A percentile compares a stretch with the other conserved stretches of the same genome.
Conservation (phyloP, 768 basidiomycete species). For the Phallus indusiatus region DNA sequence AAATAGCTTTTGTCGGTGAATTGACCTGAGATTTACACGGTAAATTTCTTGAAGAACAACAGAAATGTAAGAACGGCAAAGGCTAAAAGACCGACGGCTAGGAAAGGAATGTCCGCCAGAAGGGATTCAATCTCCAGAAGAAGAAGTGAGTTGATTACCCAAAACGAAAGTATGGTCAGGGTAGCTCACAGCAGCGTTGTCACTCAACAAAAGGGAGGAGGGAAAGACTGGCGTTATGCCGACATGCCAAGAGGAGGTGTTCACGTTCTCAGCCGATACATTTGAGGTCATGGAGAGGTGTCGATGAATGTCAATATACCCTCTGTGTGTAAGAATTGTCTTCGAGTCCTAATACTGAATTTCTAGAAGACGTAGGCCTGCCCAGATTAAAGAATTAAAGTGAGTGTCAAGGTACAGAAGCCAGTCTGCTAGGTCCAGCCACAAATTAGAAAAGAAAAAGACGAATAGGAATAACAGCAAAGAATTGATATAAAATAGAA, state of each 20-base stretch:
- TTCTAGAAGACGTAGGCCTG: too few species aligned
- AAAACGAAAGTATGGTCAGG: neutral
- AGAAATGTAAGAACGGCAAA: constrained; percentile 53
- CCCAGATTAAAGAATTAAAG: too few species aligned
- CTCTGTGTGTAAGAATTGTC: too few species aligned
- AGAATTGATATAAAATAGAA: too few species aligned
- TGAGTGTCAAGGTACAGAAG: too few species aligned
- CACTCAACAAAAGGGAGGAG: constrained; percentile 28
- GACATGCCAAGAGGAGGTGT: neutral
- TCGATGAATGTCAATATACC: neutral
- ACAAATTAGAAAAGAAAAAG: too few species aligned
- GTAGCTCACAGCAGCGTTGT: constrained; percentile 35
- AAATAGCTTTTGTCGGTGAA: constrained; percentile 19
- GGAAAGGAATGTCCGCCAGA: constrained; percentile 57
- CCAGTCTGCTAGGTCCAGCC: too few species aligned
- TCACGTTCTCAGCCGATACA: neutral
- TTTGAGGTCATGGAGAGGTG: neutral
- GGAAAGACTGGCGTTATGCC: constrained; percentile 12
- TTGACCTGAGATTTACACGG: neutral
- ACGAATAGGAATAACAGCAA: too few species aligned
- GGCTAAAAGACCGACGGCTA: constrained; percentile 55
- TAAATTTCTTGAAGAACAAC: constrained; percentile 36
- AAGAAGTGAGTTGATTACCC: constrained; percentile 5
- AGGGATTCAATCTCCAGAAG: constrained; percentile 40
- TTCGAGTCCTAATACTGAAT: too few species aligned